Evolutionary conservation across 2,329 filamentous ascomycete species (phyloP), one percentile per base, ranked within the genome.

Genomic region (Shiraia sp.): DNA sequence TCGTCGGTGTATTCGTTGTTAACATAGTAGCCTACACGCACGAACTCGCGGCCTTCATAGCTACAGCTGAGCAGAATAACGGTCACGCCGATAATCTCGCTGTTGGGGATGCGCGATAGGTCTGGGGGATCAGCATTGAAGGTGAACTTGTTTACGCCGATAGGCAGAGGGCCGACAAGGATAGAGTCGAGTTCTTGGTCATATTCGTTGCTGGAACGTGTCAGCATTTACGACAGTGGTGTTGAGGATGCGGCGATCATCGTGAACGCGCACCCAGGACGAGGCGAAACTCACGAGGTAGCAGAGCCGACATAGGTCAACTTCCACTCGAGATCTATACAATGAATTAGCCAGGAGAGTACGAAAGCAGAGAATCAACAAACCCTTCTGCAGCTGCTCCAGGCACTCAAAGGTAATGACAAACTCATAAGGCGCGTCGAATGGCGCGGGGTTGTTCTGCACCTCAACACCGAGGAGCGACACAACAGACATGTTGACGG

Each of bases 371-470:
- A 16, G 10, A 8, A 28, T 10, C n/a, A 15, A 36, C 51, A 37
- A 72, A 91, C 90, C 91, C 75, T 96, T 96, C 69, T 95, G 88
- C 27, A 99, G 81, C 57, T 87, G 83, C 76, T 99, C 93, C 16
- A 97, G 83, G 65, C 93, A 97, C 74, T 99, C 93, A 52, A 99
- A 99, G 13, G 93, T 99, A 70, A 99, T 97, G 74, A 99, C 92
- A 59, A 99, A 96, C 72, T 93, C 85, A 72, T 99, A 99, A 40
- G 90, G 85, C 69, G 92, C 88, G 61, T 84, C 87, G 75, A 99
- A 97, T 59, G 87, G 84, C 64, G 93, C 91, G 65, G 93, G 93
- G 77, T 99, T 99, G 82, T 99, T 97, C 70, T 90, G 80, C 59
- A 99, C 88, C 73, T 93, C 88, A 64, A 99, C 93, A 66, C 92